phyloP scores from a whole-genome alignment of 192 early-diverging fungal genomes.

The Coemansia sp. region DNA sequence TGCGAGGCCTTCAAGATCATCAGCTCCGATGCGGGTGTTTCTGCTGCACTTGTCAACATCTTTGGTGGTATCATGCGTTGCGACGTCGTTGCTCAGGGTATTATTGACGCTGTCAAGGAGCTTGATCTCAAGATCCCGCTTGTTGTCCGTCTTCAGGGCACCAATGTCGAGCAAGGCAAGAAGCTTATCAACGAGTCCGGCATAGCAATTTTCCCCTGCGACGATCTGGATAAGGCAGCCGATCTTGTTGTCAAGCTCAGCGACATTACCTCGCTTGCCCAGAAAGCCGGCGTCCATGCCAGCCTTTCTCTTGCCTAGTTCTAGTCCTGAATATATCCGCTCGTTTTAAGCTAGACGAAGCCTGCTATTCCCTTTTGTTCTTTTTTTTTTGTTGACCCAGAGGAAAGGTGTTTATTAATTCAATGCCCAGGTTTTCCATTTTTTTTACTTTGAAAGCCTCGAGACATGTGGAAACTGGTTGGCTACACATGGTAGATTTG shows the following conservation, averaged over 20 bases:
- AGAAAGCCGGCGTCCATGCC: slow-evolving; percentile 49
- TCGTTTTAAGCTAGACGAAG: neutral
- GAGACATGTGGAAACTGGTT: no score
- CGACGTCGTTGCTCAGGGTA: slow-evolving; percentile 97
- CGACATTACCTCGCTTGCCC: slow-evolving; percentile 53
- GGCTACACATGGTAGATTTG: no score
- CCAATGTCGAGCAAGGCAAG: slow-evolving; percentile 84
- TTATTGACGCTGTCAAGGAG: slow-evolving; percentile 91
- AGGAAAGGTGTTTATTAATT: neutral
- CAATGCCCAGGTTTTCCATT: no score
- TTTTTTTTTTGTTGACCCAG: neutral
- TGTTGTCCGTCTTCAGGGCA: slow-evolving; percentile 94
- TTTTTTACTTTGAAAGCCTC: no score
- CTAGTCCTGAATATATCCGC: neutral
- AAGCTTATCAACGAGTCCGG: slow-evolving; percentile 90
- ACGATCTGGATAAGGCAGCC: slow-evolving; percentile 96
- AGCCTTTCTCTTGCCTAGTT: slow-evolving; percentile 49
- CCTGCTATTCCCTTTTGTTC: neutral
- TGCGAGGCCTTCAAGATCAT: slow-evolving; percentile 99
- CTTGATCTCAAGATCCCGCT: slow-evolving; percentile 93
- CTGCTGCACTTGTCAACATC: slow-evolving; percentile 98
- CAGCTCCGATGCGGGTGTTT: slow-evolving; percentile 91
- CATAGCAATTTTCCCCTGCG: slow-evolving; percentile 87
- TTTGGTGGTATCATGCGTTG: slow-evolving; percentile 99
- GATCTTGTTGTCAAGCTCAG: slow-evolving; percentile 57